Conservation (phyloP, 306 rosid species). For the Malus asiatica region DNA sequence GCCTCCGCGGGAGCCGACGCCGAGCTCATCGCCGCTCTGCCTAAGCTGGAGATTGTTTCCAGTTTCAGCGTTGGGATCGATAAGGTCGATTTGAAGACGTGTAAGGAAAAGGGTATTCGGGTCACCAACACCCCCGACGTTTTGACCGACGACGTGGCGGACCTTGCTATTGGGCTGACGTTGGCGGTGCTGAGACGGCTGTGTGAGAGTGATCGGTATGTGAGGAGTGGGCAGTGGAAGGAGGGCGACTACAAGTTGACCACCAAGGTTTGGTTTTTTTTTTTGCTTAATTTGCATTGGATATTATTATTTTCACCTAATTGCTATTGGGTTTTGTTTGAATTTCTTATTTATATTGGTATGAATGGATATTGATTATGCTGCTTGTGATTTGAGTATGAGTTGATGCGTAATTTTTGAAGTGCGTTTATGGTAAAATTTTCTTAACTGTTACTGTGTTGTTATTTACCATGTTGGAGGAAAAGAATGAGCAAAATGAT, state of each 20-base stretch:
- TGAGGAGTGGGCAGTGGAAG: constrained; percentile 70
- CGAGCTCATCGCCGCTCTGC: constrained; percentile 42
- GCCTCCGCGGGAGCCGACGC: constrained; percentile 43
- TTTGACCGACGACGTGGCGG: constrained; percentile 81
- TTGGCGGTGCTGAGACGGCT: constrained; percentile 52
- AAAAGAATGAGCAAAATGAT: not conserved
- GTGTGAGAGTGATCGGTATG: constrained; percentile 51
- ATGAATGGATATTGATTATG: not conserved
- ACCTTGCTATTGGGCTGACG: constrained; percentile 54
- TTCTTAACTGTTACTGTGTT: not conserved
- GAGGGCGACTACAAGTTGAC: constrained; percentile 52
- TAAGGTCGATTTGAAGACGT: constrained; percentile 45
- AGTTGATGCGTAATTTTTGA: not conserved
- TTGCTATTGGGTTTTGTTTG: not conserved
- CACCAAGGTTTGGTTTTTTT: constrained; percentile 45
- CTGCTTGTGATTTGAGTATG: not conserved
- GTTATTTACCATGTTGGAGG: not conserved
- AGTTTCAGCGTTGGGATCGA: constrained; percentile 75
- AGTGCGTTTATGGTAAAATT: not conserved
- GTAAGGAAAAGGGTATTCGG: constrained; percentile 58
- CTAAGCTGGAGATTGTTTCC: constrained; percentile 67
- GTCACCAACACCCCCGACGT: constrained; percentile 79
- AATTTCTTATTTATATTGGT: not conserved
- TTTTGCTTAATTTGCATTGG: not conserved
- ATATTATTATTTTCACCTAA: not conserved